A percentile compares a stretch with the other conserved stretches of the same genome.
Conservation (phyloP, 495 filamentous ascomycete species). For the Mytilinidion resinicola region DNA sequence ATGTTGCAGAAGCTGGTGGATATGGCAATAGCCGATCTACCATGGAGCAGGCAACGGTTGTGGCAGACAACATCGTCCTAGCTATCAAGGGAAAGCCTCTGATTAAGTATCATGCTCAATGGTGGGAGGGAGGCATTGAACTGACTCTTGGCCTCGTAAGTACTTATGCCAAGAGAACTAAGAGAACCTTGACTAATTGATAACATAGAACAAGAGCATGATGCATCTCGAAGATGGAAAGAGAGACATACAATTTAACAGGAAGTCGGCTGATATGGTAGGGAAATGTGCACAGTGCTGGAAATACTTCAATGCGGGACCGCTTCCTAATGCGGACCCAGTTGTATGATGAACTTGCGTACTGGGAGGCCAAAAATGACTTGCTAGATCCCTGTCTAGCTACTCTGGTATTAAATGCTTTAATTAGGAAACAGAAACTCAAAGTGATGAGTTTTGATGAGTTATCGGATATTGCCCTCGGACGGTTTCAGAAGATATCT, state of each 20-base stretch:
- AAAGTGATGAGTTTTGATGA: too few species aligned
- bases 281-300: conserved; percentile 3
- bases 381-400: too few species aligned
- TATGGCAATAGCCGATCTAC: conserved; percentile 52
- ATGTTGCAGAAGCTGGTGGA: conserved; percentile 54
- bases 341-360: too few species aligned
- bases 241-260: neutral
- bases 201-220: neutral
- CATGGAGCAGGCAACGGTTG: conserved; percentile 46
- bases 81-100: conserved; percentile 36
- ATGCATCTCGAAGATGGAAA: conserved; percentile 4
- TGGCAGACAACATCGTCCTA: conserved; percentile 48
- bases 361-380: too few species aligned
- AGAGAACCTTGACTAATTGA: neutral
- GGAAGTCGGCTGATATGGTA: conserved; percentile 5
- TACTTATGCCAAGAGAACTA: neutral
- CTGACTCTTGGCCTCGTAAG: conserved; percentile 23
- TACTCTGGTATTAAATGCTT: too few species aligned
- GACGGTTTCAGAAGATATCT: too few species aligned
- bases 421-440: too few species aligned
- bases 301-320: neutral
- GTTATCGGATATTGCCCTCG: too few species aligned
- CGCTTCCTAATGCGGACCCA: too few species aligned
- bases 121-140: conserved; percentile 20
- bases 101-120: conserved; percentile 31